Base-by-base conservation (phyloP, 352 stramenopile genomes). In the Phytophthora constricta region DNA sequence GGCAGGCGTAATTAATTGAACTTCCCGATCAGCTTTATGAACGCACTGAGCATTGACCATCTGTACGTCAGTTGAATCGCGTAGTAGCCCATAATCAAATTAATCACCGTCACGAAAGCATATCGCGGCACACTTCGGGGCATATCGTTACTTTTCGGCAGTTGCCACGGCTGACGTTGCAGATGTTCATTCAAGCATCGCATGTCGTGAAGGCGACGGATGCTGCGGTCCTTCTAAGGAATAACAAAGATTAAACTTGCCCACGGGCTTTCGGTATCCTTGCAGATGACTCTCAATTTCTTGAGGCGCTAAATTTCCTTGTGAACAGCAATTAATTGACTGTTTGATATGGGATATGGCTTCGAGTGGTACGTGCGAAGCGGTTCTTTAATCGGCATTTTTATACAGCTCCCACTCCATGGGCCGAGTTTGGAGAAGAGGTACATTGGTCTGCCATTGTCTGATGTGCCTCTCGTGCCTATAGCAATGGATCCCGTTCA, bases 11-110 rank as follows among this genome's bases (percentile, higher is more conserved):
- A 47, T 33, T 26, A 62, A 20, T 22, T 5, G n/a, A 42, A 62
- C 39, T 60, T 60, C 5, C 23, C 27, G n/a, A 62, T 52, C 8
- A 41, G 54, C 39, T 52, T n/a, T 25, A 42, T 46, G 42, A 62
- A 25, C 27, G 49, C 49, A 4, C 22, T 57, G 5, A 57, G 49
- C 4, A 37, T 25, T 22, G 49, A 57, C 9, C 26, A 55, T 10
- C 13, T 22, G 48, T 27, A 55, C 2, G 39, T 52, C 49, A 52
- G 41, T 2, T 46, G 16, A 47, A 62, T 62, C 39, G 54, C 42
- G n/a, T 62, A 62, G 26, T 62, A 51, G 28, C 49, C 54, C 54
- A 62, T 62, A 26, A 52, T 62, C 3, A 62, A 23, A 17, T 62
- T 41, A 13, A 62, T 3, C 3, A 48, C 41, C 26, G 49, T 41